Evolutionary conservation across 768 basidiomycete genomes (phyloP).

Genomic region (Butyriboletus loyo): DNA sequence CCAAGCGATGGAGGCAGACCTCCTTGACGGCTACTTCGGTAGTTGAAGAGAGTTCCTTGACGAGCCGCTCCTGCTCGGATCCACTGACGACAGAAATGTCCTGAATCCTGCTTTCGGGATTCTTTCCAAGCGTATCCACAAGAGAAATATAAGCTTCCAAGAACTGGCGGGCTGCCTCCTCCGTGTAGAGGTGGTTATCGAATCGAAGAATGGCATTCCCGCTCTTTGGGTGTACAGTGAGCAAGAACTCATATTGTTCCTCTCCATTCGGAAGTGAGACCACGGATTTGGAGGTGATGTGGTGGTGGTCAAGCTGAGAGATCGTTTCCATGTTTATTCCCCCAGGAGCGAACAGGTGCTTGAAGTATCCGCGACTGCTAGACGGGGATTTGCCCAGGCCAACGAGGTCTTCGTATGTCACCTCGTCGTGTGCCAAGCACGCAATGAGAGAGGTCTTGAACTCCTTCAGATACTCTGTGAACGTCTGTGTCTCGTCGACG

Average conservation of each 20-base stretch:
- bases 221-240: slow-evolving; percentile 24
- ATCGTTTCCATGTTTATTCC: slow-evolving; percentile 29
- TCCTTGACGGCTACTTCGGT: slow-evolving; percentile 12
- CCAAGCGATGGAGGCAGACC: slow-evolving; percentile 16
- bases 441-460: slow-evolving; percentile 25
- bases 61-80: slow-evolving; percentile 14
- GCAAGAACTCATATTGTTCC: slow-evolving; percentile 22
- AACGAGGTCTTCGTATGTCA: slow-evolving; percentile 31
- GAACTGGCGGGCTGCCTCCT: slow-evolving; percentile 29
- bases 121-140: slow-evolving; percentile 21
- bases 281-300: slow-evolving; percentile 15
- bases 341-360: slow-evolving; percentile 30
- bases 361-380: slow-evolving; percentile 29
- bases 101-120: slow-evolving; percentile 12
- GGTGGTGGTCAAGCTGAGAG: slow-evolving; percentile 17
- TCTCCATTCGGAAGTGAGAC: slow-evolving; percentile 28
- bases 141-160: slow-evolving; percentile 29
- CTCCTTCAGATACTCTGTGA: slow-evolving; percentile 20
- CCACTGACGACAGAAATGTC: slow-evolving; percentile 17
- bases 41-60: slow-evolving; percentile 27
- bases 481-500: slow-evolving; percentile 24
- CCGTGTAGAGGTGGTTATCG: slow-evolving; percentile 29
- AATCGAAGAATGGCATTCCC: slow-evolving; percentile 28
- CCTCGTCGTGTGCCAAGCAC: slow-evolving; percentile 26
- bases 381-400: slow-evolving; percentile 23